These are phyloP conservation scores for Colletotrichum filicis DNA, from an alignment of 2,329 filamentous ascomycete species.

Conservation along the genomic window DNA sequence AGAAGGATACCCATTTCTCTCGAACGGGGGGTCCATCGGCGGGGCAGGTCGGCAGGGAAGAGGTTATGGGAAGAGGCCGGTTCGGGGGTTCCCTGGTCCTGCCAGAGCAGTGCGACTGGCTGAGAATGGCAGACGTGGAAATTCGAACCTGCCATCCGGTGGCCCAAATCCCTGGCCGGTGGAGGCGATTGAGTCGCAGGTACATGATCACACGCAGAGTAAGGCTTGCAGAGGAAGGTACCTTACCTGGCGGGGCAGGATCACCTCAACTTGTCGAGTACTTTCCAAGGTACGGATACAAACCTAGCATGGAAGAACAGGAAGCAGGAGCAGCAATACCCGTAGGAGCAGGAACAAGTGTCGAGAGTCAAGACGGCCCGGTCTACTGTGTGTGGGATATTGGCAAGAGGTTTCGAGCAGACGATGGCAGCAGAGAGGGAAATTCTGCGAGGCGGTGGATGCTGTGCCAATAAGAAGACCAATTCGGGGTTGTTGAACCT, in stretches of 20 bases:
- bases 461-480: neutral
- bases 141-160: conserved; percentile 31
- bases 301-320: neutral
- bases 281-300: too few species aligned
- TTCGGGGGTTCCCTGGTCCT: conserved; percentile 17
- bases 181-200: conserved; percentile 30
- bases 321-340: neutral
- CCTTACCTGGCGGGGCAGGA: neutral
- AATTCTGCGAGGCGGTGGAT: neutral
- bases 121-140: conserved; percentile 20
- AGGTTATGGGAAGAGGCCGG: conserved; percentile 10
- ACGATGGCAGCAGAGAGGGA: neutral
- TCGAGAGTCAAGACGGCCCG: neutral
- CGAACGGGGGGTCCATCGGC: neutral
- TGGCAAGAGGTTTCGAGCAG: neutral
- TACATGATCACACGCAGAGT: conserved; percentile 29
- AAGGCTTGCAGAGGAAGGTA: conserved; percentile 11
- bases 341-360: neutral
- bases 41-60: conserved; percentile 20
- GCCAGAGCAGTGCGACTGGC: conserved; percentile 12
- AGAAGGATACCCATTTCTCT: neutral
- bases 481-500: neutral
- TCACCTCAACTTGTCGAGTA: neutral
- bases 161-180: conserved; percentile 16
- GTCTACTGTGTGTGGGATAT: neutral